phyloP scores from a whole-genome alignment of 2,329 filamentous ascomycete genomes.

The Cytospora leucostoma region DNA sequence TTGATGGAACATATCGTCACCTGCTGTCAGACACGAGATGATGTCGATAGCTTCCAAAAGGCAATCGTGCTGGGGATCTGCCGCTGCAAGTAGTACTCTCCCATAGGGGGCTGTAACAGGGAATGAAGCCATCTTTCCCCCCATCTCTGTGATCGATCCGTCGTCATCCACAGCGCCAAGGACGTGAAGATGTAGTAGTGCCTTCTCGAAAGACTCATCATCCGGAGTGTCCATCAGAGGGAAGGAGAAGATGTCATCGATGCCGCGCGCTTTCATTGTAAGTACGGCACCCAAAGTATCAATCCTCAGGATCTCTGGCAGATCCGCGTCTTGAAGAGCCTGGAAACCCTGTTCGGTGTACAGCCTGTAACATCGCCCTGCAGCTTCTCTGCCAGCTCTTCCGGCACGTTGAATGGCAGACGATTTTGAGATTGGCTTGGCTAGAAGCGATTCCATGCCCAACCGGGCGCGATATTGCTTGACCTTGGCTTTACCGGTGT shows the following conservation, averaged over 20 bases:
- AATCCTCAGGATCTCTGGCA: slow-evolving; percentile 87
- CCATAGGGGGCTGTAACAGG: slow-evolving; percentile 81
- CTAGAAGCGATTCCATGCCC: slow-evolving; percentile 85
- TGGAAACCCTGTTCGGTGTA: slow-evolving; percentile 81
- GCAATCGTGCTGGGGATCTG: slow-evolving; percentile 69
- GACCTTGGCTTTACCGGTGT: slow-evolving; percentile 90
- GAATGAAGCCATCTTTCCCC: slow-evolving; percentile 76
- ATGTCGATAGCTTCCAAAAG: slow-evolving; percentile 85
- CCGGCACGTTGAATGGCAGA: slow-evolving; percentile 90
- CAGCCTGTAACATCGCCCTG: slow-evolving; percentile 85
- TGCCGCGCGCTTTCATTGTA: slow-evolving; percentile 89
- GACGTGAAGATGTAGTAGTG: slow-evolving; percentile 75
- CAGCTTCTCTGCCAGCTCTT: slow-evolving; percentile 87
- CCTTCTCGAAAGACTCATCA: slow-evolving; percentile 76
- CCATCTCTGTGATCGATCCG: slow-evolving; percentile 72
- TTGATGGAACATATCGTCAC: slow-evolving; percentile 64
- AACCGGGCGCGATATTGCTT: slow-evolving; percentile 86
- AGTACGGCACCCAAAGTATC: slow-evolving; percentile 84
- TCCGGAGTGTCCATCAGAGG: slow-evolving; percentile 83
- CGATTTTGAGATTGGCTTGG: slow-evolving; percentile 89
- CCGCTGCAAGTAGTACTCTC: slow-evolving; percentile 79
- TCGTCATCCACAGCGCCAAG: slow-evolving; percentile 74
- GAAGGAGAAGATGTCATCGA: slow-evolving; percentile 79
- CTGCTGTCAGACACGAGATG: slow-evolving; percentile 64
- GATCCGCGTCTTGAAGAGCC: slow-evolving; percentile 69